A percentile compares a stretch with the other conserved stretches of the same genome.
Conservation (phyloP, 345 rosid species). For the Arabidopsis suecica region DNA sequence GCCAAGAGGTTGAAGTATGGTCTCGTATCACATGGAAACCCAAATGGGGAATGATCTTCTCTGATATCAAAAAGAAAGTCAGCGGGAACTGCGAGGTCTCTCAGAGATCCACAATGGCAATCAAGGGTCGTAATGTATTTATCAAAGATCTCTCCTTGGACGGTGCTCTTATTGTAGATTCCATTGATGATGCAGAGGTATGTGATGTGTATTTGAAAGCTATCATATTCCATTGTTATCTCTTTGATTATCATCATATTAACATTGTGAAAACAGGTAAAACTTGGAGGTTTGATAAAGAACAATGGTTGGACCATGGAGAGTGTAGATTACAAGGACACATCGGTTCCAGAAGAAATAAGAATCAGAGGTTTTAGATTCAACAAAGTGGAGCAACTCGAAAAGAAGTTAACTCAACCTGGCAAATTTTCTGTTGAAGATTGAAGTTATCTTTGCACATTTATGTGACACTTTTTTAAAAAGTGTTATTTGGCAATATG, state of each 20-base stretch:
- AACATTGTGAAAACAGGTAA: constrained; percentile 57
- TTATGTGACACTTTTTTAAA: constrained; percentile 4
- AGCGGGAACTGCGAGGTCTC: constrained; percentile 64
- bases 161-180: constrained; percentile 74
- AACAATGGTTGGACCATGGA: constrained; percentile 90
- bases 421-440: constrained; percentile 52
- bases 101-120: constrained; percentile 72
- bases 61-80: constrained; percentile 73
- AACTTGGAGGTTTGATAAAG: constrained; percentile 63
- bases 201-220: constrained; percentile 9
- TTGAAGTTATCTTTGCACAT: constrained; percentile 8
- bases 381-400: constrained; percentile 70
- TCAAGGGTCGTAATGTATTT: constrained; percentile 64
- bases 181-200: constrained; percentile 87
- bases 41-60: constrained; percentile 82
- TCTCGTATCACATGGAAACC: constrained; percentile 86
- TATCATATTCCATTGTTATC: constrained; percentile 8
- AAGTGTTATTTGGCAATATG: constrained; percentile 1
- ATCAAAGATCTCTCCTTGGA: constrained; percentile 73
- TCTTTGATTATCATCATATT: constrained; percentile 6
- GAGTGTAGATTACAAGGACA: constrained; percentile 69
- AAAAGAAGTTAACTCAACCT: constrained; percentile 58
- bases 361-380: constrained; percentile 83
- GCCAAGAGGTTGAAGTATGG: constrained; percentile 97
- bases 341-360: constrained; percentile 72